Conservation (phyloP, 345 rosid genomes). For the Pistacia vera region DNA sequence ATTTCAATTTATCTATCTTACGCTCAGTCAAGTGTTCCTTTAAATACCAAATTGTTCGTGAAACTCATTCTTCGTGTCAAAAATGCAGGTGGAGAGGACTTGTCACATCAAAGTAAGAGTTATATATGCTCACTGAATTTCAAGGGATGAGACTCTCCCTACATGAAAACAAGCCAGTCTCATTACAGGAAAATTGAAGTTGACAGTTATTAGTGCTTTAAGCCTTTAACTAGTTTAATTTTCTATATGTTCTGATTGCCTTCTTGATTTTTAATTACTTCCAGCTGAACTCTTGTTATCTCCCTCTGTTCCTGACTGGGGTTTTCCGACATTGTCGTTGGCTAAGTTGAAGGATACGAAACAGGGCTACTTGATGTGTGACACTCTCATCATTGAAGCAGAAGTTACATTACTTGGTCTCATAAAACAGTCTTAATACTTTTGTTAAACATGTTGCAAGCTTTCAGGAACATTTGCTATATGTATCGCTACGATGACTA, state of each 20-base stretch:
- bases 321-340: neutral
- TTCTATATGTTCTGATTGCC: neutral
- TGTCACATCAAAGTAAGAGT: neutral
- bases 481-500: too few relatives aligned
- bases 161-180: too few relatives aligned
- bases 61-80: neutral
- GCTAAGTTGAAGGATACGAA: neutral
- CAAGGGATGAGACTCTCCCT: too few relatives aligned
- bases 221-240: too few relatives aligned
- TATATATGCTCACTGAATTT: neutral
- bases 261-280: neutral
- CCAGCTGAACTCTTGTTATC: neutral
- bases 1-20: neutral
- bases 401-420: neutral
- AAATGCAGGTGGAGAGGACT: neutral
- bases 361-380: neutral
- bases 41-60: neutral
- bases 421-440: neutral
- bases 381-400: conserved; percentile 1
- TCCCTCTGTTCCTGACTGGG: neutral
- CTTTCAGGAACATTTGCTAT: too few relatives aligned
- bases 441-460: neutral
- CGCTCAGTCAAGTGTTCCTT: neutral
- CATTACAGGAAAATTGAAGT: too few relatives aligned
- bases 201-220: too few relatives aligned